Base-by-base conservation (phyloP, 2,329 filamentous ascomycete genomes). In the Alternaria brassicae region DNA sequence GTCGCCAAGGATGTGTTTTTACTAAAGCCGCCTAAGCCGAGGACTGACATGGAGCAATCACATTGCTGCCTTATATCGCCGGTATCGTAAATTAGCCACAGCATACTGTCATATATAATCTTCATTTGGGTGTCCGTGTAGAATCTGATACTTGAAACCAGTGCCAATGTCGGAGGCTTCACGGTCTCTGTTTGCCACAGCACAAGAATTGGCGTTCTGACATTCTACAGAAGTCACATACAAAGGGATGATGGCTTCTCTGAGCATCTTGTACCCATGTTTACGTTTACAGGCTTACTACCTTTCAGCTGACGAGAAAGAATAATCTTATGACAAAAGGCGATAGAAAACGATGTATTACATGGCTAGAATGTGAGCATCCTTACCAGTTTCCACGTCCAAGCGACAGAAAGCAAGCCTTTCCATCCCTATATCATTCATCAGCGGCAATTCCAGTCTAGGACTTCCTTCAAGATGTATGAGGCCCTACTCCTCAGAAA, bases 21-120 rank as follows among this genome's bases (percentile, higher is more conserved):
- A 48, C 28, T 6, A n/a, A 19, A 23, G 9, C 7, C 32, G 27
- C 13, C 10, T 13, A 12, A 3, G 7, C 19, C 6, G 7, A 30
- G 12, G 21, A 19, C 44, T 10, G 19, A n/a, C 6, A 4, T 21
- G 10, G 12, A 23, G 3, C 19, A 3, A 15, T 23, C 6, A 2
- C 5, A 40, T 23, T 12, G 6, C 0, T 10, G 6, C 6, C 19
- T 15, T 0, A 12, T 12, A 4, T 2, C 17, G 8, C 12, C 3
- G 37, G 2, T 3, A 12, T 40, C 19, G 6, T 23, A 40, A 5
- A 40, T 40, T 3, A 23, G 37, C 19, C 15, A 15, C 5, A 12
- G 17, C 17, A 0, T 21, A 39, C 17, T 12, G 5, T 10, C 36
- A 19, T 0, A 21, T 40, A 3, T 5, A 10, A 21, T 9, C 9